Evolutionary conservation across 371 early-diverging fungal species (phyloP), one percentile per base, ranked within the genome.

Genomic region (Entomophthora muscae): DNA sequence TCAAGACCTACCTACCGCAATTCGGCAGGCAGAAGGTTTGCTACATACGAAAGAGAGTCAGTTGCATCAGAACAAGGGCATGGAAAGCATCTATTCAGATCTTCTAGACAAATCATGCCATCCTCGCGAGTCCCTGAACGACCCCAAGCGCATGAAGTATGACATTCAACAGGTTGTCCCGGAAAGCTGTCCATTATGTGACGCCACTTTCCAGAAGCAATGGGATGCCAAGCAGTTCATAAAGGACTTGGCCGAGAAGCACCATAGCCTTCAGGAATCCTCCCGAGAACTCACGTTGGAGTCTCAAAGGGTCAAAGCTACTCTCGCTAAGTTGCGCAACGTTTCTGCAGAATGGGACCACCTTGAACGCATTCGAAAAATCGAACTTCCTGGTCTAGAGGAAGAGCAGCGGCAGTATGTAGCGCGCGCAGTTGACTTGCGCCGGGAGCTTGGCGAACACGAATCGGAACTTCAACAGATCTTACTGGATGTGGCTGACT

Each of bases 321-420:
- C 65, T 0, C 57, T 75, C 52, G 70, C 74, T 2, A 42, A 53
- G 53, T 67, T 89, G 53, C 55, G 69, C 21, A 66, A 63, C 0
- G 66, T 83, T 10, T 70, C 75, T 59, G 68, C 79, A 12, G 53
- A 64, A 0, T 78, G 75, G 65, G 67, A 73, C n/a, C 75, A 76
- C 32, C 66, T 77, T 33, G 70, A 66, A n/a, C 66, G 69, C 2
- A 66, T 83, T 55, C 54, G 66, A 3, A 64, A 64, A 7, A 42
- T 57, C 3, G 75, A 75, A 32, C 63, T 77, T 5, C 70, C 73
- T 1, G 70, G 73, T 2, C 29, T 76, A 17, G 68, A 76, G 5
- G 26, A 63, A 33, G 66, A 73, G 29, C 42, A 42, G 42, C 42
- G 42, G 42, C 42, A 42, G 17, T 42, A 42, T 17, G 42, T 17